Conservation (phyloP, 331 rosid genomes). For the Pyrus hybrid region DNA sequence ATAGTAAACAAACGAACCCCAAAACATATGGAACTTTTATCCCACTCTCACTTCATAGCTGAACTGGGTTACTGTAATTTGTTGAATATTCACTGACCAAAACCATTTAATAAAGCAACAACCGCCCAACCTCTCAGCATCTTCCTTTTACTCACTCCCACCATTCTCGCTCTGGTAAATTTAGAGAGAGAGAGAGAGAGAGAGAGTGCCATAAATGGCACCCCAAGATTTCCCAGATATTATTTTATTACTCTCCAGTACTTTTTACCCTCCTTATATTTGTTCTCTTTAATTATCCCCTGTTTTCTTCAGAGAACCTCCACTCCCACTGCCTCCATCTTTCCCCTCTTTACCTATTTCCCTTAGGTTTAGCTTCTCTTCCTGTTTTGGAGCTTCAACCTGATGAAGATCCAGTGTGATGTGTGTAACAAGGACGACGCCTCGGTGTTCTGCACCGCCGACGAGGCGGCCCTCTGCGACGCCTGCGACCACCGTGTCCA, state of each 20-base stretch:
- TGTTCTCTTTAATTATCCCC: not conserved
- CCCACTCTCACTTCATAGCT: not conserved
- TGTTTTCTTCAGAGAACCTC: too few species aligned
- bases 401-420: constrained; percentile 91
- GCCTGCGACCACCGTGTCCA: constrained; percentile 88
- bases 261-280: not conserved
- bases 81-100: not conserved
- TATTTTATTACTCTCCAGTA: not conserved
- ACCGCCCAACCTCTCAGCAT: not conserved
- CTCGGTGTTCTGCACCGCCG: constrained; percentile 80
- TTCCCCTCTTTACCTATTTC: not conserved
- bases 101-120: not conserved
- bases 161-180: not conserved
- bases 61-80: not conserved
- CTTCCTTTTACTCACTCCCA: not conserved
- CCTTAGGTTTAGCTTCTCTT: not conserved
- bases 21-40: not conserved
- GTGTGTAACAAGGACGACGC: constrained; percentile 62
- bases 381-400: not conserved
- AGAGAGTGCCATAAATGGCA: not conserved
- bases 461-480: constrained; percentile 81
- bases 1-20: not conserved
- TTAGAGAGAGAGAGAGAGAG: not conserved
- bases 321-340: not conserved
- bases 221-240: not conserved